Evolutionary conservation across 2,329 filamentous ascomycete genomes (phyloP).

Genomic region (Aureobasidium sp.): DNA sequence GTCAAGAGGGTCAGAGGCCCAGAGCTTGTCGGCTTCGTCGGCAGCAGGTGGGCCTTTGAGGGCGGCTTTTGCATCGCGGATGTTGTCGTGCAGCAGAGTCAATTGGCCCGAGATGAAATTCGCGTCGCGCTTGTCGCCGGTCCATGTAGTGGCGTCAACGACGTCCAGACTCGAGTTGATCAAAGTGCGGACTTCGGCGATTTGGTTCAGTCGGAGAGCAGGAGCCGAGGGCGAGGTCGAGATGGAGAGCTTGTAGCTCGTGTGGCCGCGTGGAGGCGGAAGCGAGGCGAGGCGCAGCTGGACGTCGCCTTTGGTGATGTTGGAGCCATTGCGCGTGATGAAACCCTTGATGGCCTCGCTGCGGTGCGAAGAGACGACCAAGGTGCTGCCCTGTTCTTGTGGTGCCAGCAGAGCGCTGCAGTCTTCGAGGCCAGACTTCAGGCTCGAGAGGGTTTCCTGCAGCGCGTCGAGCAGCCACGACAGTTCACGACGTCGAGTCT

Average conservation of each 20-base stretch:
- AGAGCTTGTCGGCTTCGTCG: slow-evolving; percentile 44
- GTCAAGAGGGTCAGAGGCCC: slow-evolving; percentile 50
- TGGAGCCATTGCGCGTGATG: slow-evolving; percentile 79
- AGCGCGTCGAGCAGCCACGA: slow-evolving; percentile 58
- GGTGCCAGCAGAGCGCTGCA: slow-evolving; percentile 83
- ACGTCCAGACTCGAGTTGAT: slow-evolving; percentile 80
- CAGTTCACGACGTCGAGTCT: slow-evolving; percentile 41
- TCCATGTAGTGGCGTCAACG: slow-evolving; percentile 68
- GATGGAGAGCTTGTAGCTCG: slow-evolving; percentile 46
- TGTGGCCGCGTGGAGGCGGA: slow-evolving; percentile 45
- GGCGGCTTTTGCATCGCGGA: slow-evolving; percentile 52
- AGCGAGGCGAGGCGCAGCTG: slow-evolving; percentile 69
- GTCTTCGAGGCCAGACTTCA: slow-evolving; percentile 72
- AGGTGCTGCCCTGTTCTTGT: slow-evolving; percentile 75
- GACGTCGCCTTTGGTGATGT: slow-evolving; percentile 80
- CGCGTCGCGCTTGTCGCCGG: slow-evolving; percentile 56
- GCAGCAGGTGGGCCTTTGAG: slow-evolving; percentile 44
- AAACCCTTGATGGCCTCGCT: slow-evolving; percentile 50
- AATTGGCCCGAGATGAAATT: slow-evolving; percentile 53
- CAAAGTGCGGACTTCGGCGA: slow-evolving; percentile 65
- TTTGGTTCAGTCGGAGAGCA: slow-evolving; percentile 58
- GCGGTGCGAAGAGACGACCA: slow-evolving; percentile 79
- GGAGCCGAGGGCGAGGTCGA: slow-evolving; percentile 49
- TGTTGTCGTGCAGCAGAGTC: slow-evolving; percentile 52
- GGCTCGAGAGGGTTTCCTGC: slow-evolving; percentile 53